Base-by-base conservation (phyloP, 768 basidiomycete species). In the Dendrothele bispora region DNA sequence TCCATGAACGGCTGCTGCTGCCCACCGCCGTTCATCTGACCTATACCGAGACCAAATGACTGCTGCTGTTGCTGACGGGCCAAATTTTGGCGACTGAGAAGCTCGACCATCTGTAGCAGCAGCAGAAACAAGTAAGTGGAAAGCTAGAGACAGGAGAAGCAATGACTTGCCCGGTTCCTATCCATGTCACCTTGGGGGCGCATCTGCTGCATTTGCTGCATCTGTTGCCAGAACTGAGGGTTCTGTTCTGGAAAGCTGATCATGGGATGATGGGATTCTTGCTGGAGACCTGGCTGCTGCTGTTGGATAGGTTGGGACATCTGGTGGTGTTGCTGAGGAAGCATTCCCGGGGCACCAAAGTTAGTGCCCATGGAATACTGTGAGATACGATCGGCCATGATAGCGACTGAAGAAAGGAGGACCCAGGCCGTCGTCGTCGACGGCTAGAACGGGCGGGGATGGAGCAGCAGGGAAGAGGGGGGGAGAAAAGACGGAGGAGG, bases 301-400 rank as follows among this genome's bases (percentile, higher is more conserved):
- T 72, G 63, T 46, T 71, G 65, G 50, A 64, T 62, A 48, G 68
- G 67, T 35, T 67, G 69, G 28, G 66, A 67, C 49, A 72, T 66
- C 38, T 69, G 71, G 28, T 67, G 66, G 43, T 77, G 77, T 52
- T 72, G 69, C 26, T 72, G 67, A 56, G 78, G 62, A 17, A 32
- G 34, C 11, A 27, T 3, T 25, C 24, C 43, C 49, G 54, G 66
- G 47, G 69, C 64, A 49, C 68, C 70, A 64, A 81, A 77, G 63
- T 67, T 73, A 56, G 78, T 65, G 37, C 79, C 66, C 76, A 84
- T 79, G 56, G 71, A 53, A 63, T 81, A 83, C 65, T 72, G 74
- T 58, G 73, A 60, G 43, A 73, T 61, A 64, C 77, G 80, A 78
- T 85, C 82, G 61, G 83, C 80, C 83, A 83, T 83, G 66, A 62